Evolutionary conservation across 192 early-diverging fungal species (phyloP).

Genomic region (Coemansia sp.): DNA sequence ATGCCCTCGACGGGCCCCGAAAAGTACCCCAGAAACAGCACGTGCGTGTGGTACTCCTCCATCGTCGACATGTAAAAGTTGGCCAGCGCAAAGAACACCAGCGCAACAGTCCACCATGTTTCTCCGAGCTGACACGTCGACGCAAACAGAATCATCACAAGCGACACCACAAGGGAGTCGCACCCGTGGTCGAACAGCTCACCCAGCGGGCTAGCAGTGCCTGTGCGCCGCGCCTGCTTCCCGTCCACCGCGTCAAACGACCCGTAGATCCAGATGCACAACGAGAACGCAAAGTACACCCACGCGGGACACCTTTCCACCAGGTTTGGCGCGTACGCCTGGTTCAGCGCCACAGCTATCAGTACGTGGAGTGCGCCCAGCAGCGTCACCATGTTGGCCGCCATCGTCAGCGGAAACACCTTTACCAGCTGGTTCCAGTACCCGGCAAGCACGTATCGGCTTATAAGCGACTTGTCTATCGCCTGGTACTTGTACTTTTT

Average conservation of each 20-base stretch:
- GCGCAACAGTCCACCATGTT: slow-evolving; percentile 65
- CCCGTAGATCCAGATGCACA: slow-evolving; percentile 85
- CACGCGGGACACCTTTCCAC: slow-evolving; percentile 70
- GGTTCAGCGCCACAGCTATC: slow-evolving; percentile 67
- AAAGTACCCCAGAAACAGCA: slow-evolving; percentile 78
- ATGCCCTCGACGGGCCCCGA: slow-evolving; percentile 93
- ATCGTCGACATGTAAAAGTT: slow-evolving; percentile 93
- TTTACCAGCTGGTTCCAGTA: slow-evolving; percentile 87
- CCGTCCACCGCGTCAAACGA: slow-evolving; percentile 94
- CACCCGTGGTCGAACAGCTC: slow-evolving; percentile 96
- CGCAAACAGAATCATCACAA: slow-evolving; percentile 60
- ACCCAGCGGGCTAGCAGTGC: slow-evolving; percentile 82
- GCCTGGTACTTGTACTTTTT: slow-evolving; percentile 84
- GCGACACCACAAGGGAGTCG: slow-evolving; percentile 65
- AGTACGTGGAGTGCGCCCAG: slow-evolving; percentile 78
- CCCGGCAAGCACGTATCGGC: slow-evolving; percentile 72
- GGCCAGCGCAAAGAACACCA: slow-evolving; percentile 61
- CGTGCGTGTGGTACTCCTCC: slow-evolving; percentile 93
- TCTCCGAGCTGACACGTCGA: slow-evolving; percentile 68
- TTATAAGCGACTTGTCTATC: slow-evolving; percentile 76
- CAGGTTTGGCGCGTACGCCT: slow-evolving; percentile 73
- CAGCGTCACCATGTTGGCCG: slow-evolving; percentile 88
- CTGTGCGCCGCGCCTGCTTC: slow-evolving; percentile 90
- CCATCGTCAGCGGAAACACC: slow-evolving; percentile 84
- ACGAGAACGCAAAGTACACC: slow-evolving; percentile 74